Evolutionary conservation across 148 eudicot genomes (phyloP), one percentile per base, ranked within the genome.

Genomic region (Rhododendron kiyosumense): DNA sequence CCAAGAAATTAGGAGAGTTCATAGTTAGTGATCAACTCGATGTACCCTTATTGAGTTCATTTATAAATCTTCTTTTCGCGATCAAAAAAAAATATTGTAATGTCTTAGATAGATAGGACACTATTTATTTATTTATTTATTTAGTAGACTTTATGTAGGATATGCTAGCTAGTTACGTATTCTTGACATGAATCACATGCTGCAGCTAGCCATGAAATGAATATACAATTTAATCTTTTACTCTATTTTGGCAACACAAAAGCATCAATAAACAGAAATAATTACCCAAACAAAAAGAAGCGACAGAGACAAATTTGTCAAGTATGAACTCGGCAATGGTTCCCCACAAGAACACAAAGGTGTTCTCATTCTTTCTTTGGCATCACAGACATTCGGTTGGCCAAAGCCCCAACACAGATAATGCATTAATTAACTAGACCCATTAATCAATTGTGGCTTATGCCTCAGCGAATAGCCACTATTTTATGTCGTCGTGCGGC

Each of bases 331-430:
- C 24, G 79, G 79, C 79, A 75, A 36, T 36, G 79, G 26, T 75
- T 36, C 79, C 79, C 79, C 79, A 75, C 79, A 75, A 75, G 48
- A 75, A 36, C 78, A 75, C 78, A 75, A 75, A 75, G 46, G 46
- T 36, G 79, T 38, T 75, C 12, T 75, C 45, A 18, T 75, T 75
- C 45, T 75, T 34, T 36, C 78, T 7, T 75, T 36, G 79, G 79
- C 24, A 75, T 75, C 79, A 36, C 79, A 75, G 79, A 75, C 79
- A 75, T 75, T 75, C 18, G 79, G 79, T 36, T 36, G 79, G 79
- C 45, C 38, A 75, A 75, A 36, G 46, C 79, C 46, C 46, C 79
- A 36, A 36, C 79, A 75, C 8, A 36, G n/a, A 36, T 75, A 75
- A 73, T 32, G 77, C 38, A 32, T 73, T 14, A 28, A 32, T 30